phyloP scores from a whole-genome alignment of 192 early-diverging fungal genomes.

The Backusella luteola region DNA sequence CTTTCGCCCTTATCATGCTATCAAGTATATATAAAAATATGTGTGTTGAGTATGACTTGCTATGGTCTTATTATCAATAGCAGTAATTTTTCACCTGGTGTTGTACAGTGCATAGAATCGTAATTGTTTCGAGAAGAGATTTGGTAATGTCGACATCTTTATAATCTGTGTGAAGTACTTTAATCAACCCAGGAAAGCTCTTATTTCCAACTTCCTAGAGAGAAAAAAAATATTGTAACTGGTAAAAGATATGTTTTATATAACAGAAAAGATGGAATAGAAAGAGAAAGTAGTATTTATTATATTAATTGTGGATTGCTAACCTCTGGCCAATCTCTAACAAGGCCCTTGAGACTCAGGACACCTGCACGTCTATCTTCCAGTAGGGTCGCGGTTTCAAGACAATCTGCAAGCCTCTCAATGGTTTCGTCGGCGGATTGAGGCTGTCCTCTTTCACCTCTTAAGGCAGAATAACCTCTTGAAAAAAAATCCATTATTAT shows the following conservation, averaged over 20 bases:
- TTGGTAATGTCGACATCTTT: slow-evolving; percentile 87
- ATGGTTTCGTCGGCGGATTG: slow-evolving; percentile 75
- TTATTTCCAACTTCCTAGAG: slow-evolving; percentile 81
- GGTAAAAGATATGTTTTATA: background rate
- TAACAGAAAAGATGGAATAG: too few species aligned
- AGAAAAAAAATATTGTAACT: background rate
- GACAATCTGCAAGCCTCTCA: slow-evolving; percentile 79
- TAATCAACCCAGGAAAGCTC: slow-evolving; percentile 70
- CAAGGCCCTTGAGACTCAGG: slow-evolving; percentile 80
- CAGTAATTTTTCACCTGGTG: slow-evolving; percentile 10
- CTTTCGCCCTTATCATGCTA: slow-evolving; percentile 16
- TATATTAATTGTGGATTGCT: background rate
- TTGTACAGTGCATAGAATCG: slow-evolving; percentile 59
- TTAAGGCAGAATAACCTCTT: slow-evolving; percentile 59
- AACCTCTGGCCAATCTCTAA: slow-evolving; percentile 80
- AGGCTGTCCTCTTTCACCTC: slow-evolving; percentile 61
- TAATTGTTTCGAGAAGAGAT: slow-evolving; percentile 87
- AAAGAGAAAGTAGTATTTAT: background rate
- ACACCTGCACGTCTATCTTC: slow-evolving; percentile 92
- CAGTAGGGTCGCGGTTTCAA: slow-evolving; percentile 77
- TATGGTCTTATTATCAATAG: background rate
- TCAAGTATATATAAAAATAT: background rate
- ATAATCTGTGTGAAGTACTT: slow-evolving; percentile 73
- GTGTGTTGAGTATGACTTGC: background rate
- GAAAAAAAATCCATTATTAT: slow-evolving; percentile 58